These are phyloP conservation scores for Candida schatavii DNA, from an alignment of 805 yeast species.

Conservation along the genomic window DNA sequence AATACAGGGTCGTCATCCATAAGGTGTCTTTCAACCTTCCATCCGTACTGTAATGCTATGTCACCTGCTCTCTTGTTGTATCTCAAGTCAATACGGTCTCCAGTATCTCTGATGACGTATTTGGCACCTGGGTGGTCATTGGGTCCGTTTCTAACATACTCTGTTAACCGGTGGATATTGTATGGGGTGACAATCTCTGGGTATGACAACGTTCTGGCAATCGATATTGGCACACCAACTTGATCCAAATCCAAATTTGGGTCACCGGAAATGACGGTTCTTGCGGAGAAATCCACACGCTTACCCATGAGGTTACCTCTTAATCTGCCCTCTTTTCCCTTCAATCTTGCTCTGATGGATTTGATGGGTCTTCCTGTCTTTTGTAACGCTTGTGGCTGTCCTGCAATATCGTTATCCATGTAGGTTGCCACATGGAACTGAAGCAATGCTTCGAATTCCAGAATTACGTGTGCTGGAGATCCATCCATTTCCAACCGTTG, in stretches of 20 bases:
- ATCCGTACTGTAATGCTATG: slow-evolving; percentile 94
- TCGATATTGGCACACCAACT: slow-evolving; percentile 97
- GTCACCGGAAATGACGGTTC: slow-evolving; percentile 99
- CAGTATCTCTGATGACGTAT: slow-evolving; percentile 96
- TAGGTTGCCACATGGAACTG: slow-evolving; percentile 99
- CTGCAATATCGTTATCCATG: slow-evolving; percentile 99
- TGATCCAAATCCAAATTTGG: slow-evolving; percentile 97
- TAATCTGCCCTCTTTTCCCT: slow-evolving; percentile 99
- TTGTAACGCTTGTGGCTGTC: slow-evolving; percentile 98
- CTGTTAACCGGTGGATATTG: slow-evolving; percentile 90
- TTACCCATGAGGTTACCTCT: slow-evolving; percentile 99
- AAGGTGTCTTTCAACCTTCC: slow-evolving; percentile 98
- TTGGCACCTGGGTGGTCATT: slow-evolving; percentile 99
- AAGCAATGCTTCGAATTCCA: slow-evolving; percentile 90
- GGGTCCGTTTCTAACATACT: slow-evolving; percentile 94
- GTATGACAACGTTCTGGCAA: slow-evolving; percentile 91
- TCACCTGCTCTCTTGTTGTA: slow-evolving; percentile 98
- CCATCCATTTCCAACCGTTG: slow-evolving; percentile 97
- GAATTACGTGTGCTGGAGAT: slow-evolving; percentile 96
- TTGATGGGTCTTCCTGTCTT: slow-evolving; percentile 98
- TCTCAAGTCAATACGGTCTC: slow-evolving; percentile 96
- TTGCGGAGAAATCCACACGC: slow-evolving; percentile 98
- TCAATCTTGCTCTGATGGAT: slow-evolving; percentile 97
- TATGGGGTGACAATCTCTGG: slow-evolving; percentile 98
- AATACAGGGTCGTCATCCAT: slow-evolving; percentile 97